Evolutionary conservation across 768 basidiomycete genomes (phyloP).

Genomic region (Nidularia sp.): DNA sequence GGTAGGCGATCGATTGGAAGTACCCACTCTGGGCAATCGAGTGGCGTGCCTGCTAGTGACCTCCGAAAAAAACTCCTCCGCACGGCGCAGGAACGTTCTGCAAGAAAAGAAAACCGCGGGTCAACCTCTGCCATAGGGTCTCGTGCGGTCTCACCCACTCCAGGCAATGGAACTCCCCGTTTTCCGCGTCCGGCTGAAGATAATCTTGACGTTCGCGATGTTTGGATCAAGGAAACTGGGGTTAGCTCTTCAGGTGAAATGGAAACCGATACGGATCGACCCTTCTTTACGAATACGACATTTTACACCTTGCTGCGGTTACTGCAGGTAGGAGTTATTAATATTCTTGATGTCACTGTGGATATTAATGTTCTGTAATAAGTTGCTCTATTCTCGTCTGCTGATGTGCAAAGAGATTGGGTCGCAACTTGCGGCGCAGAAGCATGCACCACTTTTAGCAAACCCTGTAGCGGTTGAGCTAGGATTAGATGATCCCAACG

Average conservation of each 20-base stretch:
- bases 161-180: conserved; percentile 27
- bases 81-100: conserved; percentile 61
- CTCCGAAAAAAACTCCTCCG: conserved; percentile 77
- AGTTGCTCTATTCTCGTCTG: conserved; percentile 89
- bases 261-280: conserved; percentile 31
- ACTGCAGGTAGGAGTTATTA: conserved; percentile 60
- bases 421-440: conserved; percentile 60
- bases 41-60: conserved; percentile 58
- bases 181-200: conserved; percentile 20
- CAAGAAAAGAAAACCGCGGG: conserved; percentile 18
- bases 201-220: conserved; percentile 32
- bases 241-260: conserved; percentile 18
- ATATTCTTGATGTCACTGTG: conserved; percentile 8
- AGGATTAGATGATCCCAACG: conserved; percentile 82
- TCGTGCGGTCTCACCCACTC: conserved; percentile 34
- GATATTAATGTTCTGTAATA: conserved; percentile 4
- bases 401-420: conserved; percentile 82
- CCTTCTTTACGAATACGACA: conserved; percentile 90
- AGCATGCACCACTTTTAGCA: conserved; percentile 60
- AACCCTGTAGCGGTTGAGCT: conserved; percentile 83
- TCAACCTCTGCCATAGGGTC: conserved; percentile 33
- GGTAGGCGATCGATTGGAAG: conserved; percentile 46
- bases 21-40: conserved; percentile 30
- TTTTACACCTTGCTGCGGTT: conserved; percentile 89
- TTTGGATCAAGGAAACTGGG: conserved; percentile 58